A percentile compares a stretch with the other conserved stretches of the same genome.
These are phyloP conservation scores for Verticillium nonalfalfae DNA, from an alignment of 2,329 filamentous ascomycete genomes.

Conservation along the genomic window DNA sequence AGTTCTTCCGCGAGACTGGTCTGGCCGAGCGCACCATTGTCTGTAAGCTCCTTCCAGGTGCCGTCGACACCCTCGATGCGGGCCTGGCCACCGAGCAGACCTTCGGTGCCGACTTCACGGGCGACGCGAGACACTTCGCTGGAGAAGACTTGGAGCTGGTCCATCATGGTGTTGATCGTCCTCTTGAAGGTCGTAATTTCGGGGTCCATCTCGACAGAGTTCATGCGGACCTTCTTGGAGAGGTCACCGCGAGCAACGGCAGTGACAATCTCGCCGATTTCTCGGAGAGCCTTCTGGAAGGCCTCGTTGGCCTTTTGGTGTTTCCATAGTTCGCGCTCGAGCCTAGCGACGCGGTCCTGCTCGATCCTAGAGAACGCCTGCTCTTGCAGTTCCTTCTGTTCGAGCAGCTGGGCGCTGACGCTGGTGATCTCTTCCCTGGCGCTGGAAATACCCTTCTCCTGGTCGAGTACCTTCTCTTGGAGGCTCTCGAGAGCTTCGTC, in stretches of 20 bases:
- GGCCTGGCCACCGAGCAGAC: conserved; percentile 87
- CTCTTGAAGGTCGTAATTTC: conserved; percentile 98
- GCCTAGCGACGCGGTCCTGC: conserved; percentile 76
- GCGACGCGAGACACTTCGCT: conserved; percentile 93
- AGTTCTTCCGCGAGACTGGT: neutral
- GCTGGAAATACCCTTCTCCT: conserved; percentile 84
- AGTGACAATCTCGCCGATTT: conserved; percentile 96
- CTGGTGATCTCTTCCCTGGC: conserved; percentile 81
- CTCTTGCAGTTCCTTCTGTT: conserved; percentile 81
- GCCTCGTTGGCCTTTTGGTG: conserved; percentile 97
- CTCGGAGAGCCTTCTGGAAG: conserved; percentile 88
- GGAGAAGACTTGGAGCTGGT: conserved; percentile 92
- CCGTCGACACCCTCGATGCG: conserved; percentile 91
- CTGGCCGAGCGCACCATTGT: conserved; percentile 52
- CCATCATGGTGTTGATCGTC: conserved; percentile 99
- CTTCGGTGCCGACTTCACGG: conserved; percentile 93
- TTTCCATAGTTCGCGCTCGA: conserved; percentile 92
- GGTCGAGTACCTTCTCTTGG: conserved; percentile 85
- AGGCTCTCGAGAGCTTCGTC: conserved; percentile 81
- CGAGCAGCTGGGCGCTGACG: conserved; percentile 77
- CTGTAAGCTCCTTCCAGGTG: conserved; percentile 95
- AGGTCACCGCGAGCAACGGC: conserved; percentile 92
- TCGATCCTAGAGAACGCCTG: conserved; percentile 77
- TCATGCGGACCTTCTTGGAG: conserved; percentile 94
- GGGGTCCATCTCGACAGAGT: conserved; percentile 93